These are phyloP conservation scores for Podaxis sp. DNA, from an alignment of 768 basidiomycete species.

Conservation along the genomic window DNA sequence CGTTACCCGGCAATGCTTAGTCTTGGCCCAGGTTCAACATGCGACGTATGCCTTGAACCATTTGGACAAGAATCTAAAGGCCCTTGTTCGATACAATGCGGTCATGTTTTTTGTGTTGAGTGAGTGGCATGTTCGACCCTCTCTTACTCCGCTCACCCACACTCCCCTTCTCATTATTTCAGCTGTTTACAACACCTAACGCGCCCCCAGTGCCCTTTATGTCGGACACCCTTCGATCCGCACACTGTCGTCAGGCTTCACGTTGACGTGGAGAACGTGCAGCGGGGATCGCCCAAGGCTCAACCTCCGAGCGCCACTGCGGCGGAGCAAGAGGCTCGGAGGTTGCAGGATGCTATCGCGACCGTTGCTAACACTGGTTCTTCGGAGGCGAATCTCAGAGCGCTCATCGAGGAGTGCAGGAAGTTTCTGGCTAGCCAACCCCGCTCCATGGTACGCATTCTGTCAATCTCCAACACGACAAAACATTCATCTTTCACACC, in stretches of 20 bases:
- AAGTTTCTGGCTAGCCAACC: slow-evolving; percentile 46
- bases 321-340: slow-evolving; percentile 43
- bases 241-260: slow-evolving; percentile 53
- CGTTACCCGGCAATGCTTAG: slow-evolving; percentile 56
- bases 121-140: slow-evolving; percentile 22
- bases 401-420: slow-evolving; percentile 49
- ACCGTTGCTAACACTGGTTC: slow-evolving; percentile 55
- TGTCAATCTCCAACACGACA: slow-evolving; percentile 3
- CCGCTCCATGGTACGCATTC: slow-evolving; percentile 40
- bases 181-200: slow-evolving; percentile 55
- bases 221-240: slow-evolving; percentile 51
- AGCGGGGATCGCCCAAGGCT: slow-evolving; percentile 16
- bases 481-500: slow-evolving; percentile 13
- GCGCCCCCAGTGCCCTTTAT: slow-evolving; percentile 53
- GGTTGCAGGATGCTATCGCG: slow-evolving; percentile 53
- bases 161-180: slow-evolving; percentile 12
- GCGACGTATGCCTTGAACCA: slow-evolving; percentile 74
- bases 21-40: slow-evolving; percentile 60
- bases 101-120: slow-evolving; percentile 66
- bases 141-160: slow-evolving; percentile 8
- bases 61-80: slow-evolving; percentile 52
- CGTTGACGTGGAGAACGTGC: slow-evolving; percentile 47
- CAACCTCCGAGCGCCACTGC: slow-evolving; percentile 19
- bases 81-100: slow-evolving; percentile 67
- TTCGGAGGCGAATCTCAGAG: slow-evolving; percentile 45